phyloP scores from a whole-genome alignment of 1,284 basidiomycete species.

The Coniferiporia weirii region DNA sequence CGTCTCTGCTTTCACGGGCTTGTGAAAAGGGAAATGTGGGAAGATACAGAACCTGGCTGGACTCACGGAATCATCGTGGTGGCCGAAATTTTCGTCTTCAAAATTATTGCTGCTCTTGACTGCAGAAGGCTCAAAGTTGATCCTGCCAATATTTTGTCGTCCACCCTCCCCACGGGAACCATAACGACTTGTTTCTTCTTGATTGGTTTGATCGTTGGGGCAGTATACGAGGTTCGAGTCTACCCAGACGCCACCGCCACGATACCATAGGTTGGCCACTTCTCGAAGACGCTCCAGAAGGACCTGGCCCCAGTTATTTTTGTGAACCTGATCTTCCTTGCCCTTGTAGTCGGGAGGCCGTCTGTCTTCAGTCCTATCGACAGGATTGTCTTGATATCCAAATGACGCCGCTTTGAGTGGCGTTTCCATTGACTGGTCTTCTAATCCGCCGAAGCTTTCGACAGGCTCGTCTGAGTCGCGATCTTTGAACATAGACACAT shows the following conservation, averaged over 20 bases:
- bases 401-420: background rate
- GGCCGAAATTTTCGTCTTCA: background rate
- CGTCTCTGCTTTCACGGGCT: background rate
- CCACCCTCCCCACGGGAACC: background rate
- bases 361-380: background rate
- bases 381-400: background rate
- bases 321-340: background rate
- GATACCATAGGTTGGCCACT: slow-evolving; percentile 5
- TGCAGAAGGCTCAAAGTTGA: background rate
- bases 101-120: background rate
- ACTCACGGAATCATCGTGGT: background rate
- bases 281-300: slow-evolving; percentile 11
- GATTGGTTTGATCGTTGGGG: background rate
- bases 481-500: background rate
- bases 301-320: slow-evolving; percentile 4
- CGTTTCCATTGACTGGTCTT: background rate
- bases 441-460: background rate
- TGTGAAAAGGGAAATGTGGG: background rate
- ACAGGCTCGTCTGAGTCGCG: background rate
- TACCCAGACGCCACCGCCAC: slow-evolving; percentile 2
- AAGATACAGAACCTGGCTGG: background rate
- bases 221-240: slow-evolving; percentile 11
- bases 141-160: background rate
- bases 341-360: background rate
- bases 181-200: background rate